Conservation (phyloP, 805 yeast genomes). For the Yarrowia sp. region DNA sequence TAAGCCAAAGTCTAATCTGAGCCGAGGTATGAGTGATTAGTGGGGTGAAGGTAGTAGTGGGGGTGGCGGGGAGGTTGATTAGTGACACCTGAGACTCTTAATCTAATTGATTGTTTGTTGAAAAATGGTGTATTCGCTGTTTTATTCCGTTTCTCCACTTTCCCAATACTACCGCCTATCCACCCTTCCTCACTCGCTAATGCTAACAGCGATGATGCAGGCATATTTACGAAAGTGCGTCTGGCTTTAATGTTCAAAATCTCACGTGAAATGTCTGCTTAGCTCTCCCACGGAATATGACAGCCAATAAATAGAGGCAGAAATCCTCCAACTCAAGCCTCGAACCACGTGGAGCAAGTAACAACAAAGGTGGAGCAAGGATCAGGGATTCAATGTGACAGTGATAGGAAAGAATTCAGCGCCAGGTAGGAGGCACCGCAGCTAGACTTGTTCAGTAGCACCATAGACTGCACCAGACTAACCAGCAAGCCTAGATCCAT, state of each 20-base stretch:
- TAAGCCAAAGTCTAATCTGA: conserved; percentile 15
- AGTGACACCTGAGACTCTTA: too few species aligned
- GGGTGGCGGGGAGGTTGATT: not conserved
- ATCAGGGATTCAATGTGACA: not conserved
- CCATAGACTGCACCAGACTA: too few species aligned
- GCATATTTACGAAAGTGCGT: conserved; percentile 20
- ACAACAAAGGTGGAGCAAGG: not conserved
- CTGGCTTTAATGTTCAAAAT: not conserved
- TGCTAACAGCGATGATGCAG: conserved; percentile 31
- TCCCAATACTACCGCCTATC: not conserved
- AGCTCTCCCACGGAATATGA: not conserved
- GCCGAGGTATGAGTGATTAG: conserved; percentile 25
- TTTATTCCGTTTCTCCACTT: too few species aligned
- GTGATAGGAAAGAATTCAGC: not conserved
- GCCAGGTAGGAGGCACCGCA: too few species aligned
- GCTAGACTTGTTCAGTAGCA: too few species aligned
- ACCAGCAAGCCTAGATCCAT: too few species aligned
- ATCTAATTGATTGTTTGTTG: too few species aligned
- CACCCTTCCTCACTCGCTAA: conserved; percentile 10
- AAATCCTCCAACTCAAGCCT: conserved; percentile 1
- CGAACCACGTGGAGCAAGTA: conserved; percentile 5
- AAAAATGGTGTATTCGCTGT: too few species aligned
- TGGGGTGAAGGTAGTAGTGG: not conserved
- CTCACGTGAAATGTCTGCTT: conserved; percentile 31
- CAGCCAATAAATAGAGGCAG: conserved; percentile 15